Base-by-base conservation (phyloP, 202 grass and related monocot genomes). In the Brachypodium distachyon region DNA sequence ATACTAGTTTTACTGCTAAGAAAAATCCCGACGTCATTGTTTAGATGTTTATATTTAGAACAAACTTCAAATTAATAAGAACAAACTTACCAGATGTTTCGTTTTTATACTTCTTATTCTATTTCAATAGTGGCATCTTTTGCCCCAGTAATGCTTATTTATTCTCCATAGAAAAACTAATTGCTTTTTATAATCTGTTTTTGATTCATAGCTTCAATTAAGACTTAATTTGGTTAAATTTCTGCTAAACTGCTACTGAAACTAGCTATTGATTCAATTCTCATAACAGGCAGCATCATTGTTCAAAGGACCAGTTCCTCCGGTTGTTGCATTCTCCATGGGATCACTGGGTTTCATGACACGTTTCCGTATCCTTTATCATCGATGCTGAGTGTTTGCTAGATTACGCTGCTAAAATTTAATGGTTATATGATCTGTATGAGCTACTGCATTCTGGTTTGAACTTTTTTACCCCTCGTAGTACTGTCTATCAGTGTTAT, bases 311-410 rank as follows among this genome's bases (percentile, higher is more conserved):
- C 96, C 96, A 40, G 87, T 96, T 22, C 96, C 96, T 78, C 96
- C 96, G 23, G 87, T 99, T 76, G 92, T 99, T 71, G 88, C 96
- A 25, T 99, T 99, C 44, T 81, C 96, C 11, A 84, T 99, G 28
- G 96, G 96, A 73, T 99, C 96, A 49, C 59, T 99, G 75, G 96
- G 96, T 49, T 99, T 99, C 78, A 95, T 99, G 92, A 96, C 96
- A n/a, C 87, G 92, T 82, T 99, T 99, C 27, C 90, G 92, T 99
- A 96, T 95, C 87, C 92, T 63, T 91, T 79, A 70, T 62, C 22
- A 71, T 84, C 23, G 19, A 43, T 78, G 19, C n/a, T 29, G 8
- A 73, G 1, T 67, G 21, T 22, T 60, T 51, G 55, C 42, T 81
- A 60, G 0, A 38, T 75, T n/a, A 49, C 40, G 21, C 14, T 77